Evolutionary conservation across 1,139 yeast species (phyloP), one percentile per base, ranked within the genome.

Genomic region (Yarrowia galli): DNA sequence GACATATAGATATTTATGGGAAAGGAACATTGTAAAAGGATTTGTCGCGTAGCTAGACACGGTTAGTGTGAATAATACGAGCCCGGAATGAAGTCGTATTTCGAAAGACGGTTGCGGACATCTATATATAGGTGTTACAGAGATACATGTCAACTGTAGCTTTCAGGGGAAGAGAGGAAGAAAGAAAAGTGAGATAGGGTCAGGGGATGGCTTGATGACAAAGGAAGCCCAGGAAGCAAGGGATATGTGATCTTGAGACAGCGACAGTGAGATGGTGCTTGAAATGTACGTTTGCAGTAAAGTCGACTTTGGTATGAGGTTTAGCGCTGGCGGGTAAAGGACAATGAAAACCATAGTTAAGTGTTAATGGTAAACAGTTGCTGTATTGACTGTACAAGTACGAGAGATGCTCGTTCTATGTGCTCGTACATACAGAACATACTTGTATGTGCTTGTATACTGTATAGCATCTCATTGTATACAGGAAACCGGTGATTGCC

Each of bases 1-100:
- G 63, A 35, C 18, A 58, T 58, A 58, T 58, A 58, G 64, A 58
- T 58, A 58, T 58, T 58, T 58, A 58, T 58, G 64, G 64, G 51
- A 42, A 25, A 40, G 61, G 61, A 54, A 54, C 45, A 54, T 40
- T 54, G 42, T 22, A 53, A 53, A 53, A 28, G 8, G 8, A 28
- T 8, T 28, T 35, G 43, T 16, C 0, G 15, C 2, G 15, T 40
- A 16, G 15, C n/a, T 6, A 36, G 16, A n/a, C n/a, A n/a, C 7
- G 20, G 46, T 18, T 28, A 28, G 32, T 28, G 32, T 28, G 9
- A 28, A 7, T 6, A 28, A 28, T 28, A 28, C 32, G 32, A 6
- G 32, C 8, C 32, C 8, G 32, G 32, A 42, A 42, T 12, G 20
- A 42, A 42, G 45, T 20, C 23, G 48, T 43, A 40, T 40, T 38